A percentile compares a stretch with the other conserved stretches of the same genome.
Conservation (phyloP, 2,329 filamentous ascomycete genomes). For the Fusarium falciforme region DNA sequence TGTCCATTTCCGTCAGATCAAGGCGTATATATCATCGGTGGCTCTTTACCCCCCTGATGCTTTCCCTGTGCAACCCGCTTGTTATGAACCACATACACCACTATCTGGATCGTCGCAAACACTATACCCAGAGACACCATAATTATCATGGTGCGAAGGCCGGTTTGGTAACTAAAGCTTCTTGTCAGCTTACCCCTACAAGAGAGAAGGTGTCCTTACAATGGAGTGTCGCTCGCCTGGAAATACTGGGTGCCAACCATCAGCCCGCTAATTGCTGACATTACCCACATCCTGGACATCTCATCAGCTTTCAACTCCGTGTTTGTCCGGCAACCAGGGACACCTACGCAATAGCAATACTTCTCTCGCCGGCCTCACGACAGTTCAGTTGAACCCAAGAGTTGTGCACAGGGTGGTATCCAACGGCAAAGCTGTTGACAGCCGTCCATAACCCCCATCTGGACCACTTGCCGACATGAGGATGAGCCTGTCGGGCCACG, state of each 20-base stretch:
- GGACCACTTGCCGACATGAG: constrained; percentile 40
- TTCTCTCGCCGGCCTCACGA: constrained; percentile 56
- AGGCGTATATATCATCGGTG: constrained; percentile 11
- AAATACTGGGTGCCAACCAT: constrained; percentile 64
- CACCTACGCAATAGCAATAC: constrained; percentile 52
- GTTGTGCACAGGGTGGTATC: constrained; percentile 64
- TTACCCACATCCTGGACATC: constrained; percentile 53
- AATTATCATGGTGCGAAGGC: constrained; percentile 2
- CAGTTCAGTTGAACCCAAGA: constrained; percentile 64
- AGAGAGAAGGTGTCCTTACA: constrained; percentile 15
- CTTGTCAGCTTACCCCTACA: background rate
- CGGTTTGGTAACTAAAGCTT: background rate
- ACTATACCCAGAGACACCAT: constrained; percentile 5
- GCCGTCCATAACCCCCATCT: constrained; percentile 53
- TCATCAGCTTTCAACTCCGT: constrained; percentile 47
- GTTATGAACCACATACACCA: background rate
- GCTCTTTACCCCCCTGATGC: constrained; percentile 15
- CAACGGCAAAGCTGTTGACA: constrained; percentile 61
- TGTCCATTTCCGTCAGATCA: background rate
- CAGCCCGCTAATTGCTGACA: constrained; percentile 59
- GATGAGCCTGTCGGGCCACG: constrained; percentile 53
- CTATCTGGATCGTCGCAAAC: background rate
- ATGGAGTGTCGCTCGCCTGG: constrained; percentile 52
- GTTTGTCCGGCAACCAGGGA: background rate
- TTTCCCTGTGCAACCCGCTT: constrained; percentile 6